These are phyloP conservation scores for Bondarzewia mesenterica DNA, from an alignment of 1,284 basidiomycete species.

Conservation along the genomic window DNA sequence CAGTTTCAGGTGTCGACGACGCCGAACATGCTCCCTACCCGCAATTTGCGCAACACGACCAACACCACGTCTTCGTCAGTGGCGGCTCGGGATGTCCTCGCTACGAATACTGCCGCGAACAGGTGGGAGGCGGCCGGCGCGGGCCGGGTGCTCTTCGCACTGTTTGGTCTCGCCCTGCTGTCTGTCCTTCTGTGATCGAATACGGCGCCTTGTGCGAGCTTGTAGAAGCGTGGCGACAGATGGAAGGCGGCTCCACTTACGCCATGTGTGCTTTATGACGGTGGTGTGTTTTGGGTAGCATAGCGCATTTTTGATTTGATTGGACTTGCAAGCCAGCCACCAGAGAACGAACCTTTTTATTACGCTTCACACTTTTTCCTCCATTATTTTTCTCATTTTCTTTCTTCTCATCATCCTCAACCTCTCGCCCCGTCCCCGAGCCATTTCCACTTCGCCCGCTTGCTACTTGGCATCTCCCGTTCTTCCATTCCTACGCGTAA, in stretches of 20 bases:
- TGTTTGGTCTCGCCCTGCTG: not conserved
- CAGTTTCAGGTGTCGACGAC: constrained; percentile 47
- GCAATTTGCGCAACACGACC: constrained; percentile 38
- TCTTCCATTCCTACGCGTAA: not conserved
- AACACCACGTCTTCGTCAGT: constrained; percentile 2
- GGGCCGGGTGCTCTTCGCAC: not conserved
- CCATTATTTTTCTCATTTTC: not conserved
- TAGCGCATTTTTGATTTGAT: not conserved
- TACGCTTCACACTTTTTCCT: not conserved
- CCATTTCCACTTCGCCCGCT: not conserved
- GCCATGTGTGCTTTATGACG: too few relatives aligned
- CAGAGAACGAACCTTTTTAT: not conserved
- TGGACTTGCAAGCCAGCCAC: not conserved
- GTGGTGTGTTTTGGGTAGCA: not conserved
- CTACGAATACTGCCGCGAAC: not conserved
- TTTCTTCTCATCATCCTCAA: not conserved
- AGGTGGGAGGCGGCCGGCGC: constrained; percentile 1
- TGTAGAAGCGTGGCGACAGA: too few relatives aligned
- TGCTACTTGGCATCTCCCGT: not conserved
- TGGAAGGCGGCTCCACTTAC: too few relatives aligned
- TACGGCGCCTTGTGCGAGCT: too few relatives aligned
- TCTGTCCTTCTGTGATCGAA: not conserved
- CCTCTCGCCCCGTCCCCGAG: not conserved
- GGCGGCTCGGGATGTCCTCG: not conserved
- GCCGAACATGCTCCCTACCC: constrained; percentile 63